A percentile compares a stretch with the other conserved stretches of the same genome.
phyloP scores from a whole-genome alignment of 1,284 basidiomycete species.

The Tranzscheliella williamsii region DNA sequence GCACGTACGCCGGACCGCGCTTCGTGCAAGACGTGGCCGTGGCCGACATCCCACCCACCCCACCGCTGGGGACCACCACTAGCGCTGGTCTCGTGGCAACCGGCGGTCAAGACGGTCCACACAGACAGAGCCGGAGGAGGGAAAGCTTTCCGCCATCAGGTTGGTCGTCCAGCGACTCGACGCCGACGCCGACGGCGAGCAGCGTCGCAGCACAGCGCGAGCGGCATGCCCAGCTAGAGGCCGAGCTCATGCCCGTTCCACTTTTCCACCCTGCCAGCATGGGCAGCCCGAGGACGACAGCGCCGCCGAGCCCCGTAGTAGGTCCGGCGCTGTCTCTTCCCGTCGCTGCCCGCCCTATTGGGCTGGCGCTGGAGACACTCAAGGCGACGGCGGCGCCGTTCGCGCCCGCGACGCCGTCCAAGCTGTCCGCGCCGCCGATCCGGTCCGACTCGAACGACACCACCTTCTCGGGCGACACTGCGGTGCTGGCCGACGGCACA shows the following conservation, averaged over 20 bases:
- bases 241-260: slow-evolving; percentile 18
- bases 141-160: slow-evolving; percentile 7
- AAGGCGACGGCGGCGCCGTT: slow-evolving; percentile 24
- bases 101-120: too few relatives aligned
- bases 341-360: not conserved
- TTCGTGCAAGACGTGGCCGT: too few relatives aligned
- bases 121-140: too few relatives aligned
- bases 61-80: too few relatives aligned
- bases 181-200: slow-evolving; percentile 41
- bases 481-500: slow-evolving; percentile 21
- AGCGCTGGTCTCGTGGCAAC: too few relatives aligned
- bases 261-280: slow-evolving; percentile 19
- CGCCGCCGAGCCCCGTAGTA: not conserved
- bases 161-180: slow-evolving; percentile 35
- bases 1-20: too few relatives aligned
- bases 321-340: not conserved
- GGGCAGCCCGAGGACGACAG: not conserved
- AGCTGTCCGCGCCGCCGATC: slow-evolving; percentile 20
- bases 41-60: too few relatives aligned
- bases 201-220: slow-evolving; percentile 34
- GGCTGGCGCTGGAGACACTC: slow-evolving; percentile 2
- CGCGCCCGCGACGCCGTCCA: slow-evolving; percentile 11
- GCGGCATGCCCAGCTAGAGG: slow-evolving; percentile 13
- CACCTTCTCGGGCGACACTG: slow-evolving; percentile 10
- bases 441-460: slow-evolving; percentile 24